These are phyloP conservation scores for Ophiorrhiza pumila DNA, from an alignment of 257 asterid species.

Conservation along the genomic window DNA sequence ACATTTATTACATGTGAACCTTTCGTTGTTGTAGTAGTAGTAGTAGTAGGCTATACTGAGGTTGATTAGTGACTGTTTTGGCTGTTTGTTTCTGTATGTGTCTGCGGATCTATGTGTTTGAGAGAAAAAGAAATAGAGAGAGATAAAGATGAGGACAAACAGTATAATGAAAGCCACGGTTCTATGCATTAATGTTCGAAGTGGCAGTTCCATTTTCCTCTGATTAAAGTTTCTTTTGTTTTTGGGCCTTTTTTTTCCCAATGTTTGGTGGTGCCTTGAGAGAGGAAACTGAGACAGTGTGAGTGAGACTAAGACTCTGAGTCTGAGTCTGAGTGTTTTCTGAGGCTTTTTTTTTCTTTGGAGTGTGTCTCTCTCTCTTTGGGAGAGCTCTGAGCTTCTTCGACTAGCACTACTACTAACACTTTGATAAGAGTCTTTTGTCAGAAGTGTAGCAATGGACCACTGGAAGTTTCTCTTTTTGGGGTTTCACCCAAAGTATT, in stretches of 20 bases:
- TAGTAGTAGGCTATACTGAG: conserved; percentile 10
- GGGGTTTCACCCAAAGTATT: conserved; percentile 91
- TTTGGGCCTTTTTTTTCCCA: not conserved
- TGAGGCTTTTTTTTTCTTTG: not conserved
- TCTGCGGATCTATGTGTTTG: conserved; percentile 25
- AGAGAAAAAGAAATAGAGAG: conserved; percentile 2
- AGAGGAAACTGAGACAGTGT: no score
- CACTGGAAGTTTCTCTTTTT: conserved; percentile 91
- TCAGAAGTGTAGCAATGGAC: conserved; percentile 79
- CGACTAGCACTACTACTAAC: conserved; percentile 45
- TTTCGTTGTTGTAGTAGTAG: conserved; percentile 15
- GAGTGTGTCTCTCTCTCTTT: conserved; percentile 5
- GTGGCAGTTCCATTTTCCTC: conserved; percentile 37
- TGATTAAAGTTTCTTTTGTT: conserved; percentile 32
- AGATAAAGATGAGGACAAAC: conserved; percentile 31
- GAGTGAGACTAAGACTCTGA: not conserved
- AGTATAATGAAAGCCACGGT: conserved; percentile 44
- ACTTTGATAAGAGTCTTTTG: conserved; percentile 52
- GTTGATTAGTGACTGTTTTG: conserved; percentile 52
- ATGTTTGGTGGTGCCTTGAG: not conserved
- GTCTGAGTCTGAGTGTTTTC: conserved; percentile 1
- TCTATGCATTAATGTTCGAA: conserved; percentile 41
- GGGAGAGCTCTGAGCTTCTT: conserved; percentile 20
- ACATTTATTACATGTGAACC: conserved; percentile 34
- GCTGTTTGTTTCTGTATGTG: conserved; percentile 38